phyloP scores from a whole-genome alignment of 2,329 filamentous ascomycete species.

The Gaeumannomyces sp. region DNA sequence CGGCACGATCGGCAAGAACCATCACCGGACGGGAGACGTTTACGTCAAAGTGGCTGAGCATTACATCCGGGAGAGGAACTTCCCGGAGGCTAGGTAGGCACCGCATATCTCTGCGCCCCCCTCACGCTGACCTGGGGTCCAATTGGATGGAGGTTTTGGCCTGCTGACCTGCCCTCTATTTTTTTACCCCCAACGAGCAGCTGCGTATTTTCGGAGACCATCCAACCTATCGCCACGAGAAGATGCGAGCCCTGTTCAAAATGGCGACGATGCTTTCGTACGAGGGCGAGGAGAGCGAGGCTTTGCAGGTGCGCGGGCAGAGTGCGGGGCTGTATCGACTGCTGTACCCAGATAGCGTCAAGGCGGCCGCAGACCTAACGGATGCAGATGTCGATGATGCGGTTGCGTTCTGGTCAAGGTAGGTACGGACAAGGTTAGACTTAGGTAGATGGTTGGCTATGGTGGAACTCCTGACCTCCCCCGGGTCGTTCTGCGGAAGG shows the following conservation, averaged over 20 bases:
- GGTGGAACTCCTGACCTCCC: no score
- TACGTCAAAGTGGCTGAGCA: constrained; percentile 1
- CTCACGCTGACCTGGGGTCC: no score
- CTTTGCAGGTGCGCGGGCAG: background rate
- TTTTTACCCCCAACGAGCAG: background rate
- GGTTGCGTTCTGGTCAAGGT: background rate
- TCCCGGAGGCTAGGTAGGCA: background rate
- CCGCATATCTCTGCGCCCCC: no score
- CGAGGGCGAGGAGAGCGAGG: background rate
- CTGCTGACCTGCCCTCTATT: no score
- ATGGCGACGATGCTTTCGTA: background rate
- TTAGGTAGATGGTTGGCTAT: no score
- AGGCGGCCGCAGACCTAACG: background rate
- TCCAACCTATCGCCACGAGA: background rate
- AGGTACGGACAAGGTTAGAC: no score
- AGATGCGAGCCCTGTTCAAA: constrained; percentile 1
- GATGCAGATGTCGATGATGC: background rate
- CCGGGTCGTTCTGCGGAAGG: no score
- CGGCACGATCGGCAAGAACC: background rate
- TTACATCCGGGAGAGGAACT: background rate
- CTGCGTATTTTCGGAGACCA: background rate
- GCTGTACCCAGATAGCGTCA: background rate
- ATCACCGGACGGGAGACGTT: background rate
- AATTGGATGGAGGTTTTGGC: no score
- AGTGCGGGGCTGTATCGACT: background rate